Evolutionary conservation across 495 filamentous ascomycete genomes (phyloP), one percentile per base, ranked within the genome.

Genomic region (Podospora conica): DNA sequence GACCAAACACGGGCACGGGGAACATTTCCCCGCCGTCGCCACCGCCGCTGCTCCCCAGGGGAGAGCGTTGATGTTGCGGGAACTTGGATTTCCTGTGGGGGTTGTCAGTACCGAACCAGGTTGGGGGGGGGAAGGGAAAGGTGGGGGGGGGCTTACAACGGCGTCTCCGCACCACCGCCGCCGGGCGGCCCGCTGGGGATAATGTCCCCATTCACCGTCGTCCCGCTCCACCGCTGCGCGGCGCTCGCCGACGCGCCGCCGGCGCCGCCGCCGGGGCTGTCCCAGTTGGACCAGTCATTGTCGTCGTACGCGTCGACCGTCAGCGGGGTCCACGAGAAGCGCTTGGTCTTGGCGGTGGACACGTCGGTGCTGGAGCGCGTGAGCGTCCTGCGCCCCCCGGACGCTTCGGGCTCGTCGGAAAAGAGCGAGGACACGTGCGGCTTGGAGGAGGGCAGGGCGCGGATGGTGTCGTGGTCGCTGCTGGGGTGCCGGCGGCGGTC

Each of bases 201-300:
- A 58, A 78, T 75, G 61, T 83, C 80, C 25, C 79, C 79, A 63
- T 78, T 80, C 24, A 78, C 74, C 18, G 79, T 82, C 28, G 79
- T 82, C 18, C 80, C 78, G 61, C 82, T 85, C 80, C 80, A 83
- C 64, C 79, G 75, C 23, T 81, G 70, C 7, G 40, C 40, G 15
- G 5, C 15, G n/a, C n/a, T n/a, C n/a, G n/a, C n/a, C n/a, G n/a
- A n/a, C n/a, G n/a, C 40, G 12, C 3, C 31, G 33, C 15, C 31
- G 12, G 80, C 78, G 61, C 74, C 73, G 76, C 56, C 80, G 80
- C 24, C 81, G 75, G 55, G 87, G 83, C 81, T 82, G 69, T 91
- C 87, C 89, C 89, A 91, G 69, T 84, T 84, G 56, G 86, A 86
- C 89, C 89, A 92, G 72, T 86, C 85, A 65, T 88, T 87, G 58